Evolutionary conservation across 306 rosid species (phyloP).

Genomic region (Citrullus colocynthis): DNA sequence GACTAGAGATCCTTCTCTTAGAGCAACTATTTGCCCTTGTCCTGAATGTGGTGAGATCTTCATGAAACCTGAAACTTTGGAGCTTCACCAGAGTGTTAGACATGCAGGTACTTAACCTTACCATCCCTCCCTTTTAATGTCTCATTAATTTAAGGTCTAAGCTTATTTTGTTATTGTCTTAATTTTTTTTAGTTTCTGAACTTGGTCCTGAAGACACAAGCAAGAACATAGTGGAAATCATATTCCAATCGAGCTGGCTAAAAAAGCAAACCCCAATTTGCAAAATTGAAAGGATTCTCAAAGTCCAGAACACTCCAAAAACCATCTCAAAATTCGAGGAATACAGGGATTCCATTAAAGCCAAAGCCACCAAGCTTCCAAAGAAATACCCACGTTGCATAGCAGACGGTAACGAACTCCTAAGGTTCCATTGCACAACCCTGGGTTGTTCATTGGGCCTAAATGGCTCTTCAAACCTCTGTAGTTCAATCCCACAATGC

Average conservation of each 20-base stretch:
- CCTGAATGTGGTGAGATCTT: slow-evolving; percentile 84
- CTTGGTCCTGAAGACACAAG: slow-evolving; percentile 88
- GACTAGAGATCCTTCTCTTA: slow-evolving; percentile 73
- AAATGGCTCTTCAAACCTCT: slow-evolving; percentile 72
- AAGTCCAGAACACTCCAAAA: slow-evolving; percentile 73
- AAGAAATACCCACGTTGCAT: slow-evolving; percentile 86
- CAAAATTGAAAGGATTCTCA: slow-evolving; percentile 79
- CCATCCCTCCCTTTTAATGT: background rate
- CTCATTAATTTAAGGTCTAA: background rate
- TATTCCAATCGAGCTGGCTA: slow-evolving; percentile 97
- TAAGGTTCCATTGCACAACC: slow-evolving; percentile 79
- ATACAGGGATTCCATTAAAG: slow-evolving; percentile 74
- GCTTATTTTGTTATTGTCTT: background rate
- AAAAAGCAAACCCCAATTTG: slow-evolving; percentile 77
- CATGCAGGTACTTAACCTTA: slow-evolving; percentile 60
- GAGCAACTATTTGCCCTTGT: slow-evolving; percentile 68
- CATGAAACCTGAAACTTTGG: slow-evolving; percentile 73
- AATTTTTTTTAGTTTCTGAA: slow-evolving; percentile 52
- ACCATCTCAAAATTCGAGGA: slow-evolving; percentile 76
- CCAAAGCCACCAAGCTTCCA: slow-evolving; percentile 55
- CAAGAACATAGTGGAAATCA: slow-evolving; percentile 97
- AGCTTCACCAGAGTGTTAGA: slow-evolving; percentile 66
- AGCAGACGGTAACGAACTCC: slow-evolving; percentile 92
- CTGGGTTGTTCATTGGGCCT: slow-evolving; percentile 70
- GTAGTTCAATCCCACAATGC: slow-evolving; percentile 67